Percentiles rank a stretch among this genome's conserved stretches.
Conservation (phyloP, 108 stramenopile genomes). For the Discostella stelligeroides region DNA sequence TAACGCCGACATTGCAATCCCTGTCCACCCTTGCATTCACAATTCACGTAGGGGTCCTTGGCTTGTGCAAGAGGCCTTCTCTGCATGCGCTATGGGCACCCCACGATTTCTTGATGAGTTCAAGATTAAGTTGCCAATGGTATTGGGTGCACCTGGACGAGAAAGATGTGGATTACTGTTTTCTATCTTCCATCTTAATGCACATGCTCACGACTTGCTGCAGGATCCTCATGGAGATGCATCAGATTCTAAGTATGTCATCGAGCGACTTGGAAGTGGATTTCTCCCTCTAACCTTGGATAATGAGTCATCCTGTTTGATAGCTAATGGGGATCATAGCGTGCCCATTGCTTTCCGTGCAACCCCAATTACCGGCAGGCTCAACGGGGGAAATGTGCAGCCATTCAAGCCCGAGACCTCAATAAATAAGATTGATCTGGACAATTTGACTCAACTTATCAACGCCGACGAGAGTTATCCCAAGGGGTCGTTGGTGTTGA, state of each 20-base stretch:
- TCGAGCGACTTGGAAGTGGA: constrained; percentile 73
- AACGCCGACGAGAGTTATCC: constrained; percentile 19
- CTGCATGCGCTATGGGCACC: constrained; percentile 69
- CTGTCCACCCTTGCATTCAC: constrained; percentile 66
- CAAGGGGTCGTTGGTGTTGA: constrained; percentile 19
- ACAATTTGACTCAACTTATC: neutral
- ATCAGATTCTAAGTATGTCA: constrained; percentile 25
- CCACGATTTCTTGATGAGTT: constrained; percentile 84
- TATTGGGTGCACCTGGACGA: constrained; percentile 40
- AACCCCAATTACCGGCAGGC: constrained; percentile 3
- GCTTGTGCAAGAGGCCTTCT: constrained; percentile 70
- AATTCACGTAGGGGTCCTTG: constrained; percentile 79
- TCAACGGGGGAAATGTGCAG: neutral
- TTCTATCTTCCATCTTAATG: constrained; percentile 66
- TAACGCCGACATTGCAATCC: constrained; percentile 56
- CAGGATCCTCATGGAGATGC: neutral
- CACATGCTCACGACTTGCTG: constrained; percentile 48
- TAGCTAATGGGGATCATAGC: constrained; percentile 76
- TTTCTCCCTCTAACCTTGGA: constrained; percentile 62
- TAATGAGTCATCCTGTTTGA: constrained; percentile 40
- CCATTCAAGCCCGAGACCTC: constrained; percentile 6
- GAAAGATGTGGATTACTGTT: constrained; percentile 56
- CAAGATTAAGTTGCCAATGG: constrained; percentile 82
- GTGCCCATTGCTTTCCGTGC: constrained; percentile 59
- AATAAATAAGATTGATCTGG: constrained; percentile 3